Conservation (phyloP, 2,329 filamentous ascomycete species). For the Malbranchea cinnamomea region DNA sequence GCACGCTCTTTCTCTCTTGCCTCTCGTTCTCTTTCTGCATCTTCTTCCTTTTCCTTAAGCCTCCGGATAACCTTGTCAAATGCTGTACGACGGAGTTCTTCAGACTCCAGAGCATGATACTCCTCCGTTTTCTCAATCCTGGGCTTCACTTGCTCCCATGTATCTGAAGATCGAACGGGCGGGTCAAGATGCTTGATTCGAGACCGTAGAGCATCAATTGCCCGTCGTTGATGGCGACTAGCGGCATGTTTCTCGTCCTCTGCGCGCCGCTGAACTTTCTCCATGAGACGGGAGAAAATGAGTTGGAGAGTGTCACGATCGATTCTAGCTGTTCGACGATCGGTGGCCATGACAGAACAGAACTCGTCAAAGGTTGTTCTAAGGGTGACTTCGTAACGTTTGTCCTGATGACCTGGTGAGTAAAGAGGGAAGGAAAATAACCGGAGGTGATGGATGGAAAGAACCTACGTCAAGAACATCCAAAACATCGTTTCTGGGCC, state of each 20-base stretch:
- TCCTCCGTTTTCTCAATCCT: constrained; percentile 70
- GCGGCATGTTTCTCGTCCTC: constrained; percentile 72
- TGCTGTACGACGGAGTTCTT: constrained; percentile 66
- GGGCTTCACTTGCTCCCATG: constrained; percentile 73
- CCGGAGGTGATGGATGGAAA: background rate
- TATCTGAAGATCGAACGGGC: constrained; percentile 60
- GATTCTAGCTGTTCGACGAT: constrained; percentile 78
- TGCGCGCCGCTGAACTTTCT: constrained; percentile 66
- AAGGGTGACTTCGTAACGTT: constrained; percentile 76
- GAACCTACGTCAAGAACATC: constrained; percentile 71
- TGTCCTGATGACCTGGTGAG: constrained; percentile 48
- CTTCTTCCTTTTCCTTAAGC: constrained; percentile 80
- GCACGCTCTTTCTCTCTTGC: constrained; percentile 41
- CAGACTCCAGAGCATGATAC: constrained; percentile 66
- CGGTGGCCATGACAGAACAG: constrained; percentile 62
- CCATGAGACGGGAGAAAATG: constrained; percentile 76
- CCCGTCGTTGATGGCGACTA: constrained; percentile 73
- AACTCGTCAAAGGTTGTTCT: constrained; percentile 86
- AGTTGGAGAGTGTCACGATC: constrained; percentile 62
- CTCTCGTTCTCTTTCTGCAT: constrained; percentile 49
- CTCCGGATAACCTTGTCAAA: constrained; percentile 89
- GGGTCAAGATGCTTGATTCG: constrained; percentile 84
- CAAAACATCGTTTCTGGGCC: constrained; percentile 65
- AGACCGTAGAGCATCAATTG: constrained; percentile 69
- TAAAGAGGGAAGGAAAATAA: constrained; percentile 1